A percentile compares a stretch with the other conserved stretches of the same genome.
Conservation (phyloP, 192 early-diverging fungal species). For the Geosiphon pyriformis region DNA sequence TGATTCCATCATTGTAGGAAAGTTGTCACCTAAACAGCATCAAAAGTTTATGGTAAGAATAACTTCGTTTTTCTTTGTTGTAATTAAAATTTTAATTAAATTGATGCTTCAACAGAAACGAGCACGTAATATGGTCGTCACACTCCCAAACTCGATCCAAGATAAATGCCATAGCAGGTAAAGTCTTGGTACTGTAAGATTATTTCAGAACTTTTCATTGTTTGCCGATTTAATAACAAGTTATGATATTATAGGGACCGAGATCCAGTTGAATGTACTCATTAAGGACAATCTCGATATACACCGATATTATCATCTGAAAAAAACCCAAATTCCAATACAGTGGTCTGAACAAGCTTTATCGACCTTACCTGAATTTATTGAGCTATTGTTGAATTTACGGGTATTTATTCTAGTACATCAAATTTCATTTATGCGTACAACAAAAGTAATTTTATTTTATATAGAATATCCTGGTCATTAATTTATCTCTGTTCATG, state of each 20-base stretch:
- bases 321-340: conserved; percentile 8
- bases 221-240: too few species aligned
- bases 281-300: conserved; percentile 11
- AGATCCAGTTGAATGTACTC: conserved; percentile 6
- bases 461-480: conserved; percentile 7
- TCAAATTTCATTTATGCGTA: background rate
- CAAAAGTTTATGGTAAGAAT: conserved; percentile 4
- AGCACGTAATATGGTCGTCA: conserved; percentile 5
- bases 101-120: conserved; percentile 3
- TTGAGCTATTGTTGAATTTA: conserved; percentile 1
- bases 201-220: too few species aligned
- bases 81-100: background rate
- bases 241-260: too few species aligned
- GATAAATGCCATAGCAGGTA: conserved; percentile 13
- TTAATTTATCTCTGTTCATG: conserved; percentile 1
- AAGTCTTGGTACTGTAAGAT: too few species aligned
- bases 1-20: background rate
- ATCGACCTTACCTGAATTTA: background rate
- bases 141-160: background rate
- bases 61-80: background rate
- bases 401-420: background rate
- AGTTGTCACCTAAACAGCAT: background rate
- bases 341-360: background rate
- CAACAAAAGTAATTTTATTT: too few species aligned
- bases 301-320: background rate